Percentiles rank a stretch among this genome's conserved stretches.
These are phyloP conservation scores for Excoecaria cochinchinensis DNA, from an alignment of 345 rosid species.

Conservation along the genomic window DNA sequence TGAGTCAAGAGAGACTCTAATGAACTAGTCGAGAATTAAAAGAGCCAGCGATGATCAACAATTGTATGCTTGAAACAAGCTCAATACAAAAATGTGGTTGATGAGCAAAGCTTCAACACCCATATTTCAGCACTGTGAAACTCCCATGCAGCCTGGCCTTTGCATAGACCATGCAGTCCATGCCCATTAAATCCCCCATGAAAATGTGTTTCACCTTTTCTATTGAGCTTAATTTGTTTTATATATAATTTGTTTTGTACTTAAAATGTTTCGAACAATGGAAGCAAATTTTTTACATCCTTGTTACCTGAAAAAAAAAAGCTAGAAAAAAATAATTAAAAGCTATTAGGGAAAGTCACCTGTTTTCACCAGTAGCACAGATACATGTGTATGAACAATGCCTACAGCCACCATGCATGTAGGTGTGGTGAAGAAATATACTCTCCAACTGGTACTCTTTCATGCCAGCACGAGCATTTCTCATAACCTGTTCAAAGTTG, in stretches of 20 bases:
- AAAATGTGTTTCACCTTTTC: neutral
- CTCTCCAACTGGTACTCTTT: conserved; percentile 95
- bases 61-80: neutral
- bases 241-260: neutral
- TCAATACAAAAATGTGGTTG: neutral
- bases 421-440: conserved; percentile 86
- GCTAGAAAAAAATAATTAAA: conserved; percentile 1
- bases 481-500: conserved; percentile 63
- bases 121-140: neutral
- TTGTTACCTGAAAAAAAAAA: neutral
- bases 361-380: conserved; percentile 92
- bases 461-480: conserved; percentile 58
- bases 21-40: neutral
- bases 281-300: neutral
- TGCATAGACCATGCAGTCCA: neutral
- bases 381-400: conserved; percentile 94
- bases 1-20: neutral
- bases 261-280: neutral
- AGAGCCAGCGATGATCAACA: neutral
- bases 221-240: neutral
- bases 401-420: conserved; percentile 94
- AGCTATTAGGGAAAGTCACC: conserved; percentile 38
- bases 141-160: neutral
- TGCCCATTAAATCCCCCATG: neutral
- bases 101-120: neutral